These are phyloP conservation scores for Pleurozium schreberi DNA, from an alignment of 225 moss, liverwort and hornwort species.

Conservation along the genomic window DNA sequence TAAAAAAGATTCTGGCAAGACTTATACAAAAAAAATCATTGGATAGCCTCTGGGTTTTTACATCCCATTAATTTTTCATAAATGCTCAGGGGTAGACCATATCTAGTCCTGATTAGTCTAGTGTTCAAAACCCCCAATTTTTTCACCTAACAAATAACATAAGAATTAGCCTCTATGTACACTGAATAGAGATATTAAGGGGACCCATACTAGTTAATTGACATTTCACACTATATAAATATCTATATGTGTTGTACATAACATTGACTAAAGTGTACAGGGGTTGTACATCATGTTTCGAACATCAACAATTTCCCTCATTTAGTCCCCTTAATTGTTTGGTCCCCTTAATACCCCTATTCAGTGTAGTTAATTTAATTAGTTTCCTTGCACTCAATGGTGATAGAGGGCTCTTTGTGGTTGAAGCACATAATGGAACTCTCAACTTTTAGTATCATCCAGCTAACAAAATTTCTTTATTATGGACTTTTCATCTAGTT, in stretches of 20 bases:
- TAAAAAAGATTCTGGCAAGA: background rate
- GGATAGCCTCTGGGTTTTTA: rapidly evolving
- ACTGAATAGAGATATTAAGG: no score
- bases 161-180: background rate
- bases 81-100: background rate
- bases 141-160: background rate
- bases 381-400: no score
- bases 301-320: no score
- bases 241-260: no score
- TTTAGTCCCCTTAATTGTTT: no score
- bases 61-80: background rate
- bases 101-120: background rate
- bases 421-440: background rate
- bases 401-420: background rate
- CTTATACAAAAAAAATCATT: background rate
- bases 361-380: background rate
- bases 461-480: background rate
- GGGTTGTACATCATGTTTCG: no score
- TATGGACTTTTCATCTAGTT: background rate
- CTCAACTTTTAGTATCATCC: background rate
- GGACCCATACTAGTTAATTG: no score
- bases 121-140: background rate
- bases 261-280: no score
- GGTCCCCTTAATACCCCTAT: no score
- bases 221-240: no score